These are phyloP conservation scores for Venturia effusa DNA, from an alignment of 2,329 filamentous ascomycete genomes.

Conservation along the genomic window DNA sequence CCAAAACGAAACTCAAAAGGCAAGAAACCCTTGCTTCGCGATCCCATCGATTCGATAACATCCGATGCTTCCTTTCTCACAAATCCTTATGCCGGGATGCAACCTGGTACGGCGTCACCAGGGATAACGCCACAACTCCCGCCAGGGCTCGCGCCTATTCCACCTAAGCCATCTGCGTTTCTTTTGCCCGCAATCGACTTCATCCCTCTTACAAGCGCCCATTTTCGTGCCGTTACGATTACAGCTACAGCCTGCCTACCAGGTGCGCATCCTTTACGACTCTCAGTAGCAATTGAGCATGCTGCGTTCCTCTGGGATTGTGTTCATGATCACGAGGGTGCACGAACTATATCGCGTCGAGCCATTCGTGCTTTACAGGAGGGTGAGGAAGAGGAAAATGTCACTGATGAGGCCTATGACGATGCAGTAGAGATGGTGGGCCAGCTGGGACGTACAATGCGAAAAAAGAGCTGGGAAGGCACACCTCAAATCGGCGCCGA, in stretches of 20 bases:
- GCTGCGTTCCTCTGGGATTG: conserved; percentile 91
- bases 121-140: conserved; percentile 8
- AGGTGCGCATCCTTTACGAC: conserved; percentile 77
- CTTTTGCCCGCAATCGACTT: conserved; percentile 73
- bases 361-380: conserved; percentile 88
- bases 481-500: conserved; percentile 2
- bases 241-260: conserved; percentile 69
- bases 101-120: conserved; percentile 30
- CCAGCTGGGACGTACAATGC: conserved; percentile 80
- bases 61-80: conserved; percentile 41
- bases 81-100: conserved; percentile 34
- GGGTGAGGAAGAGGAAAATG: conserved; percentile 78
- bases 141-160: conserved; percentile 20
- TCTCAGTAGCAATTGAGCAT: conserved; percentile 88
- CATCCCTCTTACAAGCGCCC: conserved; percentile 66
- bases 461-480: conserved; percentile 40
- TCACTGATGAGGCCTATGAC: conserved; percentile 91
- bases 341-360: conserved; percentile 64
- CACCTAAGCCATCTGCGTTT: conserved; percentile 50
- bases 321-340: conserved; percentile 66
- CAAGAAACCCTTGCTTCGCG: conserved; percentile 31
- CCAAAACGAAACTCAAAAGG: conserved; percentile 5
- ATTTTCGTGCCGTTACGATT: conserved; percentile 66
- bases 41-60: conserved; percentile 37
- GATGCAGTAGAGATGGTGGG: conserved; percentile 84